phyloP scores from a whole-genome alignment of 495 filamentous ascomycete species.

The Zalerion maritima region DNA sequence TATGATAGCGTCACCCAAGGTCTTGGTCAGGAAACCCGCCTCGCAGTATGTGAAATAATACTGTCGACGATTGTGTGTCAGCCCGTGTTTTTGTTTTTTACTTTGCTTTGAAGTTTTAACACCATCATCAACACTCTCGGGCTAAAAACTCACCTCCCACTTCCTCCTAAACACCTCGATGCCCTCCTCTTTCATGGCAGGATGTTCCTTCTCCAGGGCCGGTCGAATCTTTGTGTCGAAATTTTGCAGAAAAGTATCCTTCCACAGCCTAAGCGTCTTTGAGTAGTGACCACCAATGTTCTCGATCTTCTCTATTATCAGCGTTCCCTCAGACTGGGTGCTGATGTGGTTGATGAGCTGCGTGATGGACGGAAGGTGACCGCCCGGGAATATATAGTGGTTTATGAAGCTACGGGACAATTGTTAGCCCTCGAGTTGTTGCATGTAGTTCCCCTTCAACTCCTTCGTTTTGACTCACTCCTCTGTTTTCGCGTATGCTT shows the following conservation, averaged over 20 bases:
- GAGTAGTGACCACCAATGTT: slow-evolving; percentile 61
- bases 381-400: slow-evolving; percentile 61
- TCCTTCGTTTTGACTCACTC: slow-evolving; percentile 32
- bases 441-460: slow-evolving; percentile 28
- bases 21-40: slow-evolving; percentile 55
- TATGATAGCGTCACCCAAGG: slow-evolving; percentile 55
- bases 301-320: slow-evolving; percentile 47
- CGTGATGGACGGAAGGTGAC: slow-evolving; percentile 51
- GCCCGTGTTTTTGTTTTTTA: too few relatives aligned
- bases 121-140: background rate
- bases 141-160: slow-evolving; percentile 38
- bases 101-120: too few relatives aligned
- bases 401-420: slow-evolving; percentile 43
- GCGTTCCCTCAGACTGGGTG: slow-evolving; percentile 36
- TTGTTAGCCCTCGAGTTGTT: slow-evolving; percentile 21
- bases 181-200: slow-evolving; percentile 38
- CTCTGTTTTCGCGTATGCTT: slow-evolving; percentile 27
- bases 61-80: slow-evolving; percentile 11
- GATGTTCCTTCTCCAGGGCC: slow-evolving; percentile 37
- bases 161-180: slow-evolving; percentile 51
- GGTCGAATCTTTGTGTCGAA: slow-evolving; percentile 43
- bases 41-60: slow-evolving; percentile 66
- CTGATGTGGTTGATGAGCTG: slow-evolving; percentile 47
- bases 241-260: slow-evolving; percentile 43
- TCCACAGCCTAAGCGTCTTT: slow-evolving; percentile 52